Base-by-base conservation (phyloP, 1,284 basidiomycete species). In the Fomitopsis palustris region DNA sequence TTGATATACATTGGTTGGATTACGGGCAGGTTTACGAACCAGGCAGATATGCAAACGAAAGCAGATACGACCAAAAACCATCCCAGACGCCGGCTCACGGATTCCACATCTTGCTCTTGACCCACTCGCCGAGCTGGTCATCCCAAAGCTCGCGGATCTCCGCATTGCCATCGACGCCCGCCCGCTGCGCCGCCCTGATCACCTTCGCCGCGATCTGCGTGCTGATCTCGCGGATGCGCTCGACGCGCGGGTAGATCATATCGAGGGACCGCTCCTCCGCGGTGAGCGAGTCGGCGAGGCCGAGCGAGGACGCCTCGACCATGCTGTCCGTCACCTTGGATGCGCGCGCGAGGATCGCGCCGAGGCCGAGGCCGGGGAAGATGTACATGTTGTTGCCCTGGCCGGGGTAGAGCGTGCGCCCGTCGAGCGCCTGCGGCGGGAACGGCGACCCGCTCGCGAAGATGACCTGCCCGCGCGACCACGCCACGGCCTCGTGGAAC, bases 401-500 rank as follows among this genome's bases (percentile, higher is more conserved):
- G 38, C 93, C 93, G 5, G 95, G 89, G 68, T 92, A 90, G 65
- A 90, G 77, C 37, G 69, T 81, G 62, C 77, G 78, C 53, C 88
- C 85, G 35, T 83, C 72, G 75, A 80, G 90, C 54, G 78, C 71
- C 59, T 86, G 77, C 60, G 82, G 80, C 6, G 87, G 84, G 83
- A 96, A 98, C 1, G 95, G 95, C 45, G 92, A 95, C 1, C 95
- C 96, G 38, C 88, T 90, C 0, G 96, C 95, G 71, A 96, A 98
- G 61, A 98, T 82, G 27, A 92, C 90, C 45, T 75, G 77, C 25
- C 92, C 91, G 37, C 82, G 73, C 4, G 88, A 89, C 76, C 90
- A 86, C 57, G 83, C 77, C 58, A 97, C 84, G 1, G 95, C 94
- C 64, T 96, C 91, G 60, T 88, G 79, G 74, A 95, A 97, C 33